Evolutionary conservation across 768 basidiomycete species (phyloP), one percentile per base, ranked within the genome.

Genomic region (Suillus tomentosus): DNA sequence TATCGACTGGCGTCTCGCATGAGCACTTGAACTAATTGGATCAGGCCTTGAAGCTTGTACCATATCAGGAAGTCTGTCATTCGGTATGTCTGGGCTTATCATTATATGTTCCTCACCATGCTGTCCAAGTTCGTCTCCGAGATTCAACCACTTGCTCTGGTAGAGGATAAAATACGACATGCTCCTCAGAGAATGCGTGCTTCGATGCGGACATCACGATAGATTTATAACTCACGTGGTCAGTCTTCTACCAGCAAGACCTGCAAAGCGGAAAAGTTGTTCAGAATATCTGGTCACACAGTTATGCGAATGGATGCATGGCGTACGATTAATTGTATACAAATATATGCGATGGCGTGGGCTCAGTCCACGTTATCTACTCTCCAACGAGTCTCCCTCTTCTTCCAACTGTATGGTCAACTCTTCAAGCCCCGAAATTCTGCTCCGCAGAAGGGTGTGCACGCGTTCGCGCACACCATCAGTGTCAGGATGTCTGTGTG

Each of bases 351-450:
- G 57, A 58, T 58, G 24, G 40, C 17, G 22, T 27, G 15, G 17
- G 39, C 15, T 24, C 37, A 11, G 8, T 57, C 15, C 10, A 5
- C 39, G 56, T 19, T 19, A 58, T 42, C 57, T 42, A 31, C 40
- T 31, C 27, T 39, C 57, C 24, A 58, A 58, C 9, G 24, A 31
- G 24, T 58, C 37, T 24, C 24, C 42, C 17, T 42, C 40, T 19
- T 73, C 67, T 62, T 94, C 94, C 15, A 96, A 82, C 76, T 99
- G 96, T 68, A 99, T 89, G 3, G 91, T 93, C 64, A 99, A 76
- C 77, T 99, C 94, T 67, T 92, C 90, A 48, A 99, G 76, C 42
- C 94, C 95, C 9, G 83, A 79, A 73, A 99, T 94, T 68, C 82
- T 83, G 68, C 82, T 79, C 69, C 88, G 84, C 67, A 99, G 71